Conservation (phyloP, 2,329 filamentous ascomycete species). For the Rosellinia necatrix region DNA sequence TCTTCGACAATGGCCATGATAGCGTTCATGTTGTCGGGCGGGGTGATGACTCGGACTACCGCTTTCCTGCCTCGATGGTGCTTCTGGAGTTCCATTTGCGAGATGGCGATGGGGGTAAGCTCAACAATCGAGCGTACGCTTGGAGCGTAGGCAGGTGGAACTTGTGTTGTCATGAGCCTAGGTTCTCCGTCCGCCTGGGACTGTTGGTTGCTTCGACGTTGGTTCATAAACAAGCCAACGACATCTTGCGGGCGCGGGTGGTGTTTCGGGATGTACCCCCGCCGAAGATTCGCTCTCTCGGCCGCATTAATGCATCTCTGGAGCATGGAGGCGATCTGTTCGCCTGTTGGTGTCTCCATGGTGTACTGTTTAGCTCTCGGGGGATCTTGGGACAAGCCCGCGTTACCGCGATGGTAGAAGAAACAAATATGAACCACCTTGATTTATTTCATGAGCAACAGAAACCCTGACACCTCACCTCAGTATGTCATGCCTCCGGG, state of each 20-base stretch:
- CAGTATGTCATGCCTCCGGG: no score
- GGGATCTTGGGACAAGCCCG: no score
- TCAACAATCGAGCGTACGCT: constrained; percentile 27
- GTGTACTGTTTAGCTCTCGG: no score
- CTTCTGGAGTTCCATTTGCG: constrained; percentile 39
- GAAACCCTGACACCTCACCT: no score
- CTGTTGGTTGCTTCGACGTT: not conserved
- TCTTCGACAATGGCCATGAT: constrained; percentile 46
- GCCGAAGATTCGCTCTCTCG: not conserved
- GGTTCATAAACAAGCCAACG: not conserved
- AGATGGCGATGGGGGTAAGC: constrained; percentile 35
- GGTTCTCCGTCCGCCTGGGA: not conserved
- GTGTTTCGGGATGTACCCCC: not conserved
- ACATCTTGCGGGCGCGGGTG: not conserved
- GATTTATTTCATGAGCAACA: no score
- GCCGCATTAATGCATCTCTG: not conserved
- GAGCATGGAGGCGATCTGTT: not conserved
- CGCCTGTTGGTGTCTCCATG: not conserved
- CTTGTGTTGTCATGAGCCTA: constrained; percentile 10
- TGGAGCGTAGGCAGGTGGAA: constrained; percentile 34
- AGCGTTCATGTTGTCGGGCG: constrained; percentile 24
- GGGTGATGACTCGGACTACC: constrained; percentile 30
- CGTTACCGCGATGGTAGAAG: no score
- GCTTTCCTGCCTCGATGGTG: constrained; percentile 35
- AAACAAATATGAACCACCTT: no score